A percentile compares a stretch with the other conserved stretches of the same genome.
Conservation (phyloP, 2,329 filamentous ascomycete species). For the Verticillium nubilum region DNA sequence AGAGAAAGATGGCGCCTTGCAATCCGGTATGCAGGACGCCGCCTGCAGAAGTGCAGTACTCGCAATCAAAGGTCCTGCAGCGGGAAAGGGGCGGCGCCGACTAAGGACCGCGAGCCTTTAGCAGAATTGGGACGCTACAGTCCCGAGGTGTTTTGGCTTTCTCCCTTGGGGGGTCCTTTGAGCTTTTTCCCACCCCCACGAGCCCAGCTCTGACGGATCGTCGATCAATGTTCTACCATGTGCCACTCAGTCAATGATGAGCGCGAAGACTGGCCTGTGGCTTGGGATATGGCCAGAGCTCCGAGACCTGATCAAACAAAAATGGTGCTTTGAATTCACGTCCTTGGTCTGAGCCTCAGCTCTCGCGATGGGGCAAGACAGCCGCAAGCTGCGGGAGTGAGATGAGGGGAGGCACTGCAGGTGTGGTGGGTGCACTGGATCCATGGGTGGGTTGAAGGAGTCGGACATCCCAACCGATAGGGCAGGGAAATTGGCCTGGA, state of each 20-base stretch:
- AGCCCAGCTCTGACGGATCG: neutral
- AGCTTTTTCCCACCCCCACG: neutral
- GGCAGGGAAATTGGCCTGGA: neutral
- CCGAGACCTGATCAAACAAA: neutral
- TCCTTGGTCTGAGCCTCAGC: neutral
- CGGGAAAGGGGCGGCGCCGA: neutral
- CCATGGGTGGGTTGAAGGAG: neutral
- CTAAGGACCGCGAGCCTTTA: neutral
- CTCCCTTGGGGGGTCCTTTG: neutral
- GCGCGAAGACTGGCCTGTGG: neutral
- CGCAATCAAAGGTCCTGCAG: neutral
- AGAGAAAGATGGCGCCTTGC: neutral
- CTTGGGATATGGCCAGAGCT: neutral
- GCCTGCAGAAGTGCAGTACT: neutral
- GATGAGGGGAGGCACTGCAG: neutral
- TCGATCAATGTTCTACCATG: neutral
- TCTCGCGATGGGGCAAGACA: neutral
- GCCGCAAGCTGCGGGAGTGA: neutral
- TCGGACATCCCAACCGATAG: neutral
- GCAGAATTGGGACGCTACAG: neutral
- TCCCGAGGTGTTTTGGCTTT: neutral
- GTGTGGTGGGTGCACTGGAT: neutral
- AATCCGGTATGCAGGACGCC: neutral
- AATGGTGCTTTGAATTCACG: neutral
- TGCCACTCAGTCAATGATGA: neutral